These are phyloP conservation scores for Stachybotrys chartarum DNA, from an alignment of 2,329 filamentous ascomycete species.

Conservation along the genomic window DNA sequence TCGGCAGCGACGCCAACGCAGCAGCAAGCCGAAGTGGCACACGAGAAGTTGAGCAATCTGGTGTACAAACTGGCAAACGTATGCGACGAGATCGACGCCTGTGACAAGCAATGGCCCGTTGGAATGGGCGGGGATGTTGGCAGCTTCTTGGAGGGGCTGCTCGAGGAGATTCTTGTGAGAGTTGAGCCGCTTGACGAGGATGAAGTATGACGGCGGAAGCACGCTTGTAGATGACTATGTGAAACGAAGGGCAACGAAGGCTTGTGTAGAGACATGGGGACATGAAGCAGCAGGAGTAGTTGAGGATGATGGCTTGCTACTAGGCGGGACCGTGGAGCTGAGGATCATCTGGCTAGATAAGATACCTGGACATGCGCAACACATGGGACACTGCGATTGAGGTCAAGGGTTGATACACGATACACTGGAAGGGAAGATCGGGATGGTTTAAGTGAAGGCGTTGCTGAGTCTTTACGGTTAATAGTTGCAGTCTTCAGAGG, in stretches of 20 bases:
- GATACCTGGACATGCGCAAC: background rate
- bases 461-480: background rate
- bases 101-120: constrained; percentile 78
- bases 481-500: background rate
- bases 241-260: background rate
- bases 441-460: background rate
- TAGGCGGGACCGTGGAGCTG: background rate
- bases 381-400: background rate
- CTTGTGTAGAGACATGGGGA: background rate
- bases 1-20: constrained; percentile 48
- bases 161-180: constrained; percentile 88
- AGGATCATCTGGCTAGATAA: background rate
- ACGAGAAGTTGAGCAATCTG: constrained; percentile 74
- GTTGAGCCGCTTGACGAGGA: constrained; percentile 82
- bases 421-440: background rate
- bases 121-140: constrained; percentile 90
- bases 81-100: constrained; percentile 85
- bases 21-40: constrained; percentile 54
- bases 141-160: constrained; percentile 81
- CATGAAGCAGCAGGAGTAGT: background rate
- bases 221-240: background rate
- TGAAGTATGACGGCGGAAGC: constrained; percentile 24
- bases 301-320: background rate
- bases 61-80: constrained; percentile 77
- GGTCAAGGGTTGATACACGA: background rate